These are phyloP conservation scores for Bipolaris sorokiniana DNA, from an alignment of 2,329 filamentous ascomycete species.

Conservation along the genomic window DNA sequence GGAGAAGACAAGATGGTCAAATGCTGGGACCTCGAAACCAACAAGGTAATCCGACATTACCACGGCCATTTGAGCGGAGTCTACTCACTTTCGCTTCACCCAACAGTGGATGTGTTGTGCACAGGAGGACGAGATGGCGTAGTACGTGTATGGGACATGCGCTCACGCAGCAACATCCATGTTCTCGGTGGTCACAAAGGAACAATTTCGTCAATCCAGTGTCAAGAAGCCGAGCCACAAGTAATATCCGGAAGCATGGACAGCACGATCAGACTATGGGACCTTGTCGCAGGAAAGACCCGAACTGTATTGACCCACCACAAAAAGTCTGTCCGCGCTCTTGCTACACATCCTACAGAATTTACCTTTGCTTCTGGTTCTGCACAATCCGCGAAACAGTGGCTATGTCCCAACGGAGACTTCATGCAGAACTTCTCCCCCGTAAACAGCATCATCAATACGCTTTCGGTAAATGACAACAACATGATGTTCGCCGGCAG, in stretches of 20 bases:
- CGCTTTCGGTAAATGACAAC: constrained; percentile 88
- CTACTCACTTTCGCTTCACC: constrained; percentile 91
- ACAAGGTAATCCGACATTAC: constrained; percentile 86
- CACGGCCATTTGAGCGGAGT: constrained; percentile 96
- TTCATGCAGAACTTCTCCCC: constrained; percentile 99
- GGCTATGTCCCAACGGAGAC: constrained; percentile 96
- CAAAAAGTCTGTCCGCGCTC: constrained; percentile 91
- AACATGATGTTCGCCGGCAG: constrained; percentile 94
- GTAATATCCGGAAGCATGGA: constrained; percentile 94
- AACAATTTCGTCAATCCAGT: constrained; percentile 87
- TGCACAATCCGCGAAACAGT: constrained; percentile 96
- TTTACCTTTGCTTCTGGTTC: constrained; percentile 96
- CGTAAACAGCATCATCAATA: constrained; percentile 96
- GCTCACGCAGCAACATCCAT: constrained; percentile 92
- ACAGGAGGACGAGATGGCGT: constrained; percentile 95
- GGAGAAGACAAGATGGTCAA: constrained; percentile 99
- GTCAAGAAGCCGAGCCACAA: constrained; percentile 95
- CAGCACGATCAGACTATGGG: constrained; percentile 71
- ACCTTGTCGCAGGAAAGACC: constrained; percentile 92
- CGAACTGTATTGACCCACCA: constrained; percentile 97
- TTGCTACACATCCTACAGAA: constrained; percentile 85
- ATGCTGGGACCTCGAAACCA: constrained; percentile 99
- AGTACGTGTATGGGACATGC: constrained; percentile 95
- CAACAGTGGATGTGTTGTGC: constrained; percentile 90
- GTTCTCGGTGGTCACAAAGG: constrained; percentile 89